A percentile compares a stretch with the other conserved stretches of the same genome.
Conservation (phyloP, 2,329 filamentous ascomycete species). For the Xylariaceae sp. region DNA sequence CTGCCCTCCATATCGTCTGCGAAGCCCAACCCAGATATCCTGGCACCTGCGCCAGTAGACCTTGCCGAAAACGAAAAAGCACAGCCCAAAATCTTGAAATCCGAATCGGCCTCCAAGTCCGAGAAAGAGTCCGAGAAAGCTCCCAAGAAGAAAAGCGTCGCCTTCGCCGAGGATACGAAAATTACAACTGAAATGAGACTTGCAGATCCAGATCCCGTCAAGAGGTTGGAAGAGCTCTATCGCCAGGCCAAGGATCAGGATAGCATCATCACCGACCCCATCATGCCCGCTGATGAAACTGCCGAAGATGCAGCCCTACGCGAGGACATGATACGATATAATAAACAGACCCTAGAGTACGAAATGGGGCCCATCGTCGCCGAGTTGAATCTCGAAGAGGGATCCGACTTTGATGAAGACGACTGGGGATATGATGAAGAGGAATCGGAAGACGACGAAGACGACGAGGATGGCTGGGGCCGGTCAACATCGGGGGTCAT, state of each 20-base stretch:
- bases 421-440: conserved; percentile 45
- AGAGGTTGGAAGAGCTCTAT: conserved; percentile 54
- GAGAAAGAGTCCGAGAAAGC: conserved; percentile 1
- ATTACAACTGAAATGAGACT: conserved; percentile 32
- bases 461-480: conserved; percentile 68
- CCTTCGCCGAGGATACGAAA: conserved; percentile 60
- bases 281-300: conserved; percentile 71
- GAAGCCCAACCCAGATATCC: conserved; percentile 18
- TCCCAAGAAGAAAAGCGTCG: conserved; percentile 51
- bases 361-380: conserved; percentile 91
- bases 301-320: conserved; percentile 76
- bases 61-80: neutral
- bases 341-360: conserved; percentile 53
- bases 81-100: conserved; percentile 1
- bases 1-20: conserved; percentile 22
- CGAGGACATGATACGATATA: conserved; percentile 86
- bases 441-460: conserved; percentile 52
- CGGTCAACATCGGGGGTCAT: conserved; percentile 65
- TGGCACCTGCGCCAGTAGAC: conserved; percentile 9
- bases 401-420: conserved; percentile 52
- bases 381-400: conserved; percentile 79
- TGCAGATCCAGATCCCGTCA: conserved; percentile 40
- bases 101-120: conserved; percentile 5
- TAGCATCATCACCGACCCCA: conserved; percentile 42
- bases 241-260: conserved; percentile 53